Percentiles rank a stretch among this genome's conserved stretches.
Conservation (phyloP, 306 rosid species). For the Rosa rugosa region DNA sequence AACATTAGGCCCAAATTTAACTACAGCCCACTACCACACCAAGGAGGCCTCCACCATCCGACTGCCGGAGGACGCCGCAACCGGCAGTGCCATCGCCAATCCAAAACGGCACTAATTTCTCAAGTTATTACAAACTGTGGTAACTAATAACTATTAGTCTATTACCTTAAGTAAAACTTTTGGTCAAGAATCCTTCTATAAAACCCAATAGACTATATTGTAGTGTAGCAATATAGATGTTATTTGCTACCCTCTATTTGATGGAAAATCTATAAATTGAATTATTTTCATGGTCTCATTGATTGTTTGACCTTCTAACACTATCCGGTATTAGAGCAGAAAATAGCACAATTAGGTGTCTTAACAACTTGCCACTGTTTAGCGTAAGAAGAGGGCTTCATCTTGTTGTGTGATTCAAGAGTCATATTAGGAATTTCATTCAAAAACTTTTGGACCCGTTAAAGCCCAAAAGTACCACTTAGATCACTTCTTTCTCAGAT, state of each 20-base stretch:
- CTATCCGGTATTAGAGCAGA: slow-evolving; percentile 17
- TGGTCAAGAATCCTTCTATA: no score
- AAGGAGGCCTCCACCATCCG: neutral
- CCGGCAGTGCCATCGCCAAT: neutral
- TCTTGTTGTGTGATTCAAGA: slow-evolving; percentile 19
- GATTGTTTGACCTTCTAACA: slow-evolving; percentile 14
- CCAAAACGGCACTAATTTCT: neutral
- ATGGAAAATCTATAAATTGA: neutral
- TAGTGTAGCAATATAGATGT: neutral
- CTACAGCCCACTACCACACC: neutral
- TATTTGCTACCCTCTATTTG: neutral
- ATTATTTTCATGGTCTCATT: slow-evolving; percentile 8
- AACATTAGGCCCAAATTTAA: no score
- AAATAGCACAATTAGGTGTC: neutral
- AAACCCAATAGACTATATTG: no score
- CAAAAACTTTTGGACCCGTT: neutral
- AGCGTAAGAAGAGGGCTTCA: slow-evolving; percentile 19
- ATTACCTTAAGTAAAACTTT: no score
- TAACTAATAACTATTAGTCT: no score
- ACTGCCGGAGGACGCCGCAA: neutral
- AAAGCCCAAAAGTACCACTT: neutral
- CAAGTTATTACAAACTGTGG: neutral
- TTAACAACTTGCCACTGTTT: slow-evolving; percentile 3
- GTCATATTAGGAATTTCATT: slow-evolving; percentile 7
- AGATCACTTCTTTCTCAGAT: slow-evolving; percentile 5